Percentiles rank a stretch among this genome's conserved stretches.
Evolutionary conservation across 106 monocot genomes (phyloP).

Genomic region (Apostasia shenzhenica): DNA sequence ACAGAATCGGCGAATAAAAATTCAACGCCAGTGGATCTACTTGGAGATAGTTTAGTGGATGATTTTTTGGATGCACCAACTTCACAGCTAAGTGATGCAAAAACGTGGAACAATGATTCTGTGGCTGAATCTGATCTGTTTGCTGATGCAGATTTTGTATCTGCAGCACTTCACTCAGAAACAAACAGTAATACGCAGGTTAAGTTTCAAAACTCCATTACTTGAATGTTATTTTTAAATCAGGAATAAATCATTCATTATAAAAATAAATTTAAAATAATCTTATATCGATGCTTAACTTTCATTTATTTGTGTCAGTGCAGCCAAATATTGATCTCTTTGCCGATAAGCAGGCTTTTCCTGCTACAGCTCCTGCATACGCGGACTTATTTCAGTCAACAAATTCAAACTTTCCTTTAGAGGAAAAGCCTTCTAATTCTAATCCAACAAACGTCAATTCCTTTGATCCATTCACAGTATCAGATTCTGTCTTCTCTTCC

Average conservation of each 20-base stretch:
- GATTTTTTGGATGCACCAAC: constrained; percentile 60
- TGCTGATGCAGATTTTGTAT: constrained; percentile 63
- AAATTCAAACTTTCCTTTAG: constrained; percentile 21
- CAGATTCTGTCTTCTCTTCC: constrained; percentile 20
- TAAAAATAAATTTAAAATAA: too few relatives aligned
- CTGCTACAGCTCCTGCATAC: constrained; percentile 39
- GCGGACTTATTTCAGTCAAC: constrained; percentile 44
- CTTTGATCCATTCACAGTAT: constrained; percentile 59
- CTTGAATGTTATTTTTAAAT: background rate
- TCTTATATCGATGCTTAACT: too few relatives aligned
- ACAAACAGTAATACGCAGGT: constrained; percentile 44
- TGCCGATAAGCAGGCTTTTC: constrained; percentile 29
- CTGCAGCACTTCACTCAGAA: constrained; percentile 30
- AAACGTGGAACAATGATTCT: constrained; percentile 4
- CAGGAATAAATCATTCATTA: too few relatives aligned
- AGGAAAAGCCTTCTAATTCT: constrained; percentile 23
- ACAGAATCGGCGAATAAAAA: constrained; percentile 35
- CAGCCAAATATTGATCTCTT: constrained; percentile 66
- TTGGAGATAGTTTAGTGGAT: constrained; percentile 61
- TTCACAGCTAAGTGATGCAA: constrained; percentile 23
- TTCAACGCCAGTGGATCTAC: constrained; percentile 43
- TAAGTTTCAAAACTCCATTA: constrained; percentile 1
- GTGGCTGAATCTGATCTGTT: constrained; percentile 69
- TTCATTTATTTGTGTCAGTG: constrained; percentile 6
- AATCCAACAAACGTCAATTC: constrained; percentile 10